Percentiles rank a stretch among this genome's conserved stretches.
Evolutionary conservation across 2,329 filamentous ascomycete species (phyloP).

Genomic region (Raffaelea arxii): DNA sequence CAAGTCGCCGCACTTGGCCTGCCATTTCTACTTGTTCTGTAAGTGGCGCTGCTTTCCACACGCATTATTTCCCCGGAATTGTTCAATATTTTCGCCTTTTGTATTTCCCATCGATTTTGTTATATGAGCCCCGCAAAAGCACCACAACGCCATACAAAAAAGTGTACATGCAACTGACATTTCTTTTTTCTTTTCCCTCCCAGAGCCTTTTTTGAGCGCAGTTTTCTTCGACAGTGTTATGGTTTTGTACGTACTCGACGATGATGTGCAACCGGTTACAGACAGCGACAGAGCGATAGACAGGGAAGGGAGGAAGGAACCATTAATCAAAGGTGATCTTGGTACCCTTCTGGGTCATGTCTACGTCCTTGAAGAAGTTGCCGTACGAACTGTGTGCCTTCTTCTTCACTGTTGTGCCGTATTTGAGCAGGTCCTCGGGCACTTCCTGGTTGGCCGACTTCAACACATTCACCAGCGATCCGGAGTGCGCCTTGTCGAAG

Average conservation of each 20-base stretch:
- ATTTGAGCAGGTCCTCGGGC: conserved; percentile 85
- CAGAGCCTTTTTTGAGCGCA: conserved; percentile 41
- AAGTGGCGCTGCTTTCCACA: conserved; percentile 35
- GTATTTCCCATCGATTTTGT: background rate
- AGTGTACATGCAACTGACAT: too few species aligned
- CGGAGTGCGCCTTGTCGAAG: conserved; percentile 84
- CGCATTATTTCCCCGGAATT: conserved; percentile 4
- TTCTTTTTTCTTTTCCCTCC: background rate
- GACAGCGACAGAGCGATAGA: background rate
- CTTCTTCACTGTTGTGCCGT: conserved; percentile 97
- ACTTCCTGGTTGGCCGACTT: conserved; percentile 87
- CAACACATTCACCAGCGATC: conserved; percentile 88
- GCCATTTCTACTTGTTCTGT: conserved; percentile 49
- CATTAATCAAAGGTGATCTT: conserved; percentile 80
- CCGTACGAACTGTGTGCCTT: conserved; percentile 94
- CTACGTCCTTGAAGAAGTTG: conserved; percentile 87
- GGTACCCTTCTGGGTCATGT: conserved; percentile 71
- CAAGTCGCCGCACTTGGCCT: conserved; percentile 40
- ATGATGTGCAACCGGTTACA: too few species aligned
- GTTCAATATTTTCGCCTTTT: background rate
- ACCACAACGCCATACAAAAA: too few species aligned
- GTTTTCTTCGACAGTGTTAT: conserved; percentile 42
- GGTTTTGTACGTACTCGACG: conserved; percentile 11
- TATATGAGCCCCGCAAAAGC: background rate
- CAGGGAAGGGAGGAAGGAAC: background rate